Base-by-base conservation (phyloP, 225 moss, liverwort and hornwort species). In the Marchantia paleacea region DNA sequence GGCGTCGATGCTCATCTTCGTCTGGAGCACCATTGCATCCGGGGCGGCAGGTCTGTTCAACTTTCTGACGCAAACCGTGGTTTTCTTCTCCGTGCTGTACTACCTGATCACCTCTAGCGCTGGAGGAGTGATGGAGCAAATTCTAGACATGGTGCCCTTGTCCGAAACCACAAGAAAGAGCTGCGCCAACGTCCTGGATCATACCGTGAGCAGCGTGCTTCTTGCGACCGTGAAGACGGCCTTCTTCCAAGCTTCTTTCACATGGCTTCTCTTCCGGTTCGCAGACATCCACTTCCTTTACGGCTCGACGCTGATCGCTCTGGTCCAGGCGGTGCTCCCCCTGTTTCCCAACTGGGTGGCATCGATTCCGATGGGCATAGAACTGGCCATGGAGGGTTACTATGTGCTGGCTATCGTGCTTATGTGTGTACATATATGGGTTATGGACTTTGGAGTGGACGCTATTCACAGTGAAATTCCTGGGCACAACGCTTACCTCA, bases 61-160 rank as follows among this genome's bases (percentile, higher is more conserved):
- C 51, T 89, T 96, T 73, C 80, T 91, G 71, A 92, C 94, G 8
- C 93, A 94, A 76, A 87, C 84, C 47, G 86, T 94, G 47, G 80
- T 96, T n/a, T 96, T 94, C 79, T 91, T 96, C 86, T 92, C 94
- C 0, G 94, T 96, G 68, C 81, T 96, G 74, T 96, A 94, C 75
- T 94, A 91, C 75, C 91, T 96, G 29, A 96, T 96, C 54, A 92
- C 96, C 12, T 96, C 96, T 1, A 79, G 87, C 76, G 83, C 91
- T 0, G 92, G 93, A 52, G 95, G 93, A 6, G 94, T 96, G 3
- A 96, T 96, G 94, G 85, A 94, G 77, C 96, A 94, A 72, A 86
- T 92, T 76, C 80, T 96, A 26, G 91, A 94, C 81, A 92, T 96
- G 96, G 92, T 88, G 28, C 96, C 96, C 54, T 87, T 96, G 49